A percentile compares a stretch with the other conserved stretches of the same genome.
Evolutionary conservation across 371 early-diverging fungal species (phyloP).

Genomic region (Lichtheimia ornata): DNA sequence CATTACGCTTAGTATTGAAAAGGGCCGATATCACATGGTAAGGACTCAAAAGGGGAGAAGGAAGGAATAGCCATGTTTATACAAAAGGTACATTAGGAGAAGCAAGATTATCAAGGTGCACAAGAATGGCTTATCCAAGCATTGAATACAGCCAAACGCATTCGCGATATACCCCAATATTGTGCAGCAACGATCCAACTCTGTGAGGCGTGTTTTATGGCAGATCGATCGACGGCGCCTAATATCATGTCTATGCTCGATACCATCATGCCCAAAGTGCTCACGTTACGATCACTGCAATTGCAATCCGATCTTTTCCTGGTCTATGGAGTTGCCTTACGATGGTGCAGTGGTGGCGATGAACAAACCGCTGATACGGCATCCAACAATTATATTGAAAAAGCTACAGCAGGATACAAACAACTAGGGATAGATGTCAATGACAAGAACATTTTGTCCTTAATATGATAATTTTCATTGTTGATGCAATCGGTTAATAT

Average conservation of each 20-base stretch:
- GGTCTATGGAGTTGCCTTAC: slow-evolving; percentile 16
- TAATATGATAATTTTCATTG: background rate
- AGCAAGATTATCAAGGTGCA: slow-evolving; percentile 13
- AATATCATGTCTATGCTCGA: slow-evolving; percentile 6
- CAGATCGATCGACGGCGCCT: background rate
- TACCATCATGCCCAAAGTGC: slow-evolving; percentile 10
- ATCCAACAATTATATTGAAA: slow-evolving; percentile 8
- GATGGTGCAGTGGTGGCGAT: background rate
- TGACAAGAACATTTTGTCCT: no score
- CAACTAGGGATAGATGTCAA: background rate
- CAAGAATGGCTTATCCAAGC: slow-evolving; percentile 21
- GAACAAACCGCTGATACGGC: slow-evolving; percentile 2
- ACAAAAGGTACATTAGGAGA: slow-evolving; percentile 14
- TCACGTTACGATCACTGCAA: slow-evolving; percentile 17
- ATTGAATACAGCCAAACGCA: slow-evolving; percentile 5
- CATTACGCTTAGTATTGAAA: background rate
- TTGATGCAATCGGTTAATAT: background rate
- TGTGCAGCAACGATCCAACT: slow-evolving; percentile 19
- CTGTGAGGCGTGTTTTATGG: slow-evolving; percentile 15
- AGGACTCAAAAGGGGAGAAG: background rate
- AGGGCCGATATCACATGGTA: slow-evolving; percentile 5
- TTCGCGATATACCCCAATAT: slow-evolving; percentile 20
- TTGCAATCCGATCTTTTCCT: slow-evolving; percentile 21
- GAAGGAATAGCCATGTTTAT: no score
- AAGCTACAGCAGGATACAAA: slow-evolving; percentile 7